These are phyloP conservation scores for Echeveria elegans DNA, from an alignment of 164 flowering plant genomes.

Conservation along the genomic window DNA sequence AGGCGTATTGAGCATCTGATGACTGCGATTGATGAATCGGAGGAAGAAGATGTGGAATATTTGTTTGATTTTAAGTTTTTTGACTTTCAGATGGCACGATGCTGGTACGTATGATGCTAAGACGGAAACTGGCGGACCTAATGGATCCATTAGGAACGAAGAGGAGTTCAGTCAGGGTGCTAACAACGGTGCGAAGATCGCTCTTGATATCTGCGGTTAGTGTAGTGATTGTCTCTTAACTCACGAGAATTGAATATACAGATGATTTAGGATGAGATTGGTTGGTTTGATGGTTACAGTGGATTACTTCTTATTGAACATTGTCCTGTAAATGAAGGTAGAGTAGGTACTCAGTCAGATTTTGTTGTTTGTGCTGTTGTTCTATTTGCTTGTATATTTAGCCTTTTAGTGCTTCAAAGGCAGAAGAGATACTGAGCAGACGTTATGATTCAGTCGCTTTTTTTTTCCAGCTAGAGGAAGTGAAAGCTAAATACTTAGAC, in stretches of 20 bases:
- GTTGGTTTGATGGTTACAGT: neutral
- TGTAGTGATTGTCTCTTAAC: neutral
- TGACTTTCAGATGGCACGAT: conserved; percentile 78
- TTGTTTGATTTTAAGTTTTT: neutral
- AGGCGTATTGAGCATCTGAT: neutral
- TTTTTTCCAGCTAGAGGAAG: conserved; percentile 44
- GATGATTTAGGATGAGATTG: neutral
- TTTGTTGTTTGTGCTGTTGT: neutral
- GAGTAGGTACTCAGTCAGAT: too few relatives aligned
- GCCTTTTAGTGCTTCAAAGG: too few relatives aligned
- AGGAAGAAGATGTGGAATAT: neutral
- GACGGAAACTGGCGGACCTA: conserved; percentile 89
- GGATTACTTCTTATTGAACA: neutral
- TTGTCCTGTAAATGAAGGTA: neutral
- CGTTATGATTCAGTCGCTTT: conserved; percentile 1
- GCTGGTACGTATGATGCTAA: conserved; percentile 85
- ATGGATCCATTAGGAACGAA: conserved; percentile 80
- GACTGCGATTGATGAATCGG: neutral
- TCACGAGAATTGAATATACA: neutral
- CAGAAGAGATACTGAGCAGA: neutral
- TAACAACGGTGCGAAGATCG: conserved; percentile 71
- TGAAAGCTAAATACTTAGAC: conserved; percentile 66
- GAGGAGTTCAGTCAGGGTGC: conserved; percentile 69
- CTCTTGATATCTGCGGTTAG: conserved; percentile 74
- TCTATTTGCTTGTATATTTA: neutral